Base-by-base conservation (phyloP, 2,329 filamentous ascomycete genomes). In the Claviceps sp. region DNA sequence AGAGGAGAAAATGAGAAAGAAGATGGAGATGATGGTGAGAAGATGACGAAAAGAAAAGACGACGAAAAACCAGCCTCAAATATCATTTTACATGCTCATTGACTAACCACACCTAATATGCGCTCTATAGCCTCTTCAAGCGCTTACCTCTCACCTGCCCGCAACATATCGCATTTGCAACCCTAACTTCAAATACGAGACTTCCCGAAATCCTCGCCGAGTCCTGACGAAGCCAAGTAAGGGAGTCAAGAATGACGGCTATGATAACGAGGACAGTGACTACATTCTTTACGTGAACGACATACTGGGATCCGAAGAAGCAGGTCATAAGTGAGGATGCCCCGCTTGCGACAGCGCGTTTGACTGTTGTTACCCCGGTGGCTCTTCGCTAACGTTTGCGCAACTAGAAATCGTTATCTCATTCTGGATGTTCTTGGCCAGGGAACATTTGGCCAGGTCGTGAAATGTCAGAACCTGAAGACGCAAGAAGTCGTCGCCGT, bases 211-310 rank as follows among this genome's bases (percentile, higher is more conserved):
- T 64, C 93, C 93, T 41, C 86, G 93, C 56, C 81, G 93, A 67
- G 93, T 98, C 48, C 77, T 98, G 59, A 98, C 93, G 16, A 98
- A 98, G 69, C 93, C 93, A 7, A 97, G 93, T 78, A 98, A 98
- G 71, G 93, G 93, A 14, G 81, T 87, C 56, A 98, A 98, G 77
- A 98, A 98, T 63, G 93, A 98, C 71, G 93, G 93, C 4, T 98
- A 93, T 63, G 93, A 98, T 65, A 98, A 98, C 60, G 93, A 98
- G 67, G 93, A 98, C 60, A 97, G 93, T 67, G 93, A 98, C 65
- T 98, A 98, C 65, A 98, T 98, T 63, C 80, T 98, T 59, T 98
- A 97, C 62, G 93, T 98, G 61, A 98, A 98, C 67, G 93, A 98
- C 66, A 98, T 98, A 57, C 74, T 98, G 51, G 93, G 93, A 9